Conservation (phyloP, 2,329 filamentous ascomycete species). For the Hypoxylon sp. region DNA sequence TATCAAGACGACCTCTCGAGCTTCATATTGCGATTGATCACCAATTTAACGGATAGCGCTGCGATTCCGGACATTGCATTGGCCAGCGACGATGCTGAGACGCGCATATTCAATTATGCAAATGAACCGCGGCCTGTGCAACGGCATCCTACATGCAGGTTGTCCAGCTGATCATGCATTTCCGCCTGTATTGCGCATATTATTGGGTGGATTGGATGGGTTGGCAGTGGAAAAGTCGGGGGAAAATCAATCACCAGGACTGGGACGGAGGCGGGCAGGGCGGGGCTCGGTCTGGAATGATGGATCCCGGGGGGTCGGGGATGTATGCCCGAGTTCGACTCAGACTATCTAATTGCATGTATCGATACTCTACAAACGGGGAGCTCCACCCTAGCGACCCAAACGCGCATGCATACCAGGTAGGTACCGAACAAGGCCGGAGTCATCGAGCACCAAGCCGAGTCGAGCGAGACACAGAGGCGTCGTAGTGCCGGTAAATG, state of each 20-base stretch:
- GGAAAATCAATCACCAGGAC: neutral
- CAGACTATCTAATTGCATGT: neutral
- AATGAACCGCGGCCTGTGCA: neutral
- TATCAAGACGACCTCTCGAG: neutral
- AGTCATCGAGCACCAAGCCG: too few relatives aligned
- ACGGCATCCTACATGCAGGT: conserved; percentile 1
- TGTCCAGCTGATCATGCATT: conserved; percentile 9
- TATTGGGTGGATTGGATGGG: neutral
- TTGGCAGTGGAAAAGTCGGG: neutral
- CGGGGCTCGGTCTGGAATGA: neutral
- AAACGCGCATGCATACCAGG: too few relatives aligned
- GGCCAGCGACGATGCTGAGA: neutral
- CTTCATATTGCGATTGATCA: neutral
- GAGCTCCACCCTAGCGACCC: too few relatives aligned
- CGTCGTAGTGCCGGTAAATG: too few relatives aligned
- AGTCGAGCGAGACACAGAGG: too few relatives aligned
- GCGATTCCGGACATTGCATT: neutral
- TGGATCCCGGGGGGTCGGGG: too few relatives aligned
- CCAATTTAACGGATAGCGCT: neutral
- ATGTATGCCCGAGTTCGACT: too few relatives aligned
- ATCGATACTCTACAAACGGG: neutral
- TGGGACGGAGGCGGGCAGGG: neutral
- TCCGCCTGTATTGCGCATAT: neutral
- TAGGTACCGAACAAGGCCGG: too few relatives aligned
- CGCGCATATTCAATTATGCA: conserved; percentile 12